Base-by-base conservation (phyloP, 2,329 filamentous ascomycete species). In the Aspergillus clavatus region DNA sequence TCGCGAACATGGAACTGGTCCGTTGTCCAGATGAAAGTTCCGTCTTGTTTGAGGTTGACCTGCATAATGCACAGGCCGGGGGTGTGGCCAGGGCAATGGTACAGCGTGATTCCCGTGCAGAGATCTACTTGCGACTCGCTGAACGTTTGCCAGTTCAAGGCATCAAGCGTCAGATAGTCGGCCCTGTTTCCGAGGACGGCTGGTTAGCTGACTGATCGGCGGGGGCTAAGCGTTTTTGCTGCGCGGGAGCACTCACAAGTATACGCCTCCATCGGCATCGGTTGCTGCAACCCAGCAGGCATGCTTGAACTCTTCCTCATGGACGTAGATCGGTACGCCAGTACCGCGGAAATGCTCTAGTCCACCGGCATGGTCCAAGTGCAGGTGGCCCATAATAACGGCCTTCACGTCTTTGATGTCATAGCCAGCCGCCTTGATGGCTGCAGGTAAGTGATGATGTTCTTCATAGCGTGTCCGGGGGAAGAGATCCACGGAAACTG, bases 341-440 rank as follows among this genome's bases (percentile, higher is more conserved):
- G 63, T 72, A 29, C 61, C 60, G 2, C 65, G 29, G 37, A 76
- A 76, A 42, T 74, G 63, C 38, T 74, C 71, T 1, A 75, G 55
- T 0, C 73, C 72, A 2, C 73, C 73, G 0, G 73, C 73, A 49
- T 76, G 72, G 48, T 76, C 73, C 2, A 74, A 50, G 51, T 75
- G 72, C 24, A 76, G 56, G 43, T 76, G 73, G 2, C 73, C 70
- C 14, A 75, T 65, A 3, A 76, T 65, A 7, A 75, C 63, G 16
- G 67, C 64, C 52, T 75, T 74, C 22, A 76, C 58, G 52, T 76
- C 72, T 38, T 70, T 67, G 40, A 76, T 69, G 38, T 68, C 63
- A 39, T 75, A 58, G n/a, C 71, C 68, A 1, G 65, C 61, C 10
- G 55, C 53, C 35, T 58, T 54, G 31, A 71, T 70, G 3, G 68